Evolutionary conservation across 2,329 filamentous ascomycete genomes (phyloP).

Genomic region (Cordyceps cateniannulata): DNA sequence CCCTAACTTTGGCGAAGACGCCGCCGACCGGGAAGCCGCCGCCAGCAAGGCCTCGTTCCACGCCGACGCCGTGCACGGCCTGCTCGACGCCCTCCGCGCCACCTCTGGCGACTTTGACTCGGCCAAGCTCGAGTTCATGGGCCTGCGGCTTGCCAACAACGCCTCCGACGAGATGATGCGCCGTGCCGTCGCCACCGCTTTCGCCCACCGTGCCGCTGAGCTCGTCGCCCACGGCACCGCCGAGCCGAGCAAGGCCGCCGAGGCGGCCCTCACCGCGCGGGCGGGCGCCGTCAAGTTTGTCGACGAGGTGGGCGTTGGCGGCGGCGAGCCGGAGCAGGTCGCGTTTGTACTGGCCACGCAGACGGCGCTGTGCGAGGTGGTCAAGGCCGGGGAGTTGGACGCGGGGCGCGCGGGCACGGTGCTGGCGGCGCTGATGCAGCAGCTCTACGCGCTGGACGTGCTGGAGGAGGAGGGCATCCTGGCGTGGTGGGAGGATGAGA

Average conservation of each 20-base stretch:
- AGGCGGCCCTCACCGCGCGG: constrained; percentile 50
- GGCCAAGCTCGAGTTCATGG: constrained; percentile 83
- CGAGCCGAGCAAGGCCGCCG: constrained; percentile 59
- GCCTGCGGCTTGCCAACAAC: constrained; percentile 83
- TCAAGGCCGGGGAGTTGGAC: constrained; percentile 44
- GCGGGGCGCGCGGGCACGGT: constrained; percentile 49
- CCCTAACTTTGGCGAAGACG: constrained; percentile 57
- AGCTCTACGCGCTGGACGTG: constrained; percentile 77
- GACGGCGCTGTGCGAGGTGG: constrained; percentile 61
- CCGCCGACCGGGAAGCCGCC: constrained; percentile 44
- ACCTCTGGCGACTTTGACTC: constrained; percentile 72
- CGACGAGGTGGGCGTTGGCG: constrained; percentile 53
- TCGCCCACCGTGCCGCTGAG: constrained; percentile 74
- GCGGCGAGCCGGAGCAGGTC: constrained; percentile 70
- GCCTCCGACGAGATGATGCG: constrained; percentile 86
- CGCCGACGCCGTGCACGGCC: constrained; percentile 74
- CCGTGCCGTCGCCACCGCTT: constrained; percentile 75
- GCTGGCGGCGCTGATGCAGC: constrained; percentile 72
- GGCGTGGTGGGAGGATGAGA: constrained; percentile 77
- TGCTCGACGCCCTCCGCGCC: constrained; percentile 78
- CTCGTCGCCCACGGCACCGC: constrained; percentile 42
- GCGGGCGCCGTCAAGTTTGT: constrained; percentile 50
- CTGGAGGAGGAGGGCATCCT: constrained; percentile 85
- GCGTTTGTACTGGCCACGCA: constrained; percentile 81
- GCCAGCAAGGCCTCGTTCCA: constrained; percentile 62